Conservation (phyloP, 257 asterid genomes). For the Scutellaria galericulata region DNA sequence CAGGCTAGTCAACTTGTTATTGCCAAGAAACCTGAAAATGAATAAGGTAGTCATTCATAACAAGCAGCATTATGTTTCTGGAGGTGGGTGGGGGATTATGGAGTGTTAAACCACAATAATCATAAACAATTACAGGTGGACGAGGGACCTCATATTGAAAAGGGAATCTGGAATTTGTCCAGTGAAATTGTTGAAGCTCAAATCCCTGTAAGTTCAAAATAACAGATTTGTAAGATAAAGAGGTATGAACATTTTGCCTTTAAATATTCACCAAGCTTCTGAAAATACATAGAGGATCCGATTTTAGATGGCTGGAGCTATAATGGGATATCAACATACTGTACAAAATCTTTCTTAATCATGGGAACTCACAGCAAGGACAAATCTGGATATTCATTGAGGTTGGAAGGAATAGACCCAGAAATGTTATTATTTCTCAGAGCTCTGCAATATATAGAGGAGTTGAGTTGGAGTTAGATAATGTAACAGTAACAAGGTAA, state of each 20-base stretch:
- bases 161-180: slow-evolving; percentile 64
- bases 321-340: not conserved
- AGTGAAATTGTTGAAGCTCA: slow-evolving; percentile 81
- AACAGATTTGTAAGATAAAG: slow-evolving; percentile 10
- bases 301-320: not conserved
- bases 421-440: slow-evolving; percentile 77
- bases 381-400: slow-evolving; percentile 52
- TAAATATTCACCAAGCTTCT: not conserved
- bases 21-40: slow-evolving; percentile 81
- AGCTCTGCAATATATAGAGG: slow-evolving; percentile 44
- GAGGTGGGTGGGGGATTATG: not conserved
- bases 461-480: not conserved
- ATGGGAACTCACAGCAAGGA: slow-evolving; percentile 58
- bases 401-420: slow-evolving; percentile 65
- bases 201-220: slow-evolving; percentile 61
- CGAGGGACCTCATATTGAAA: slow-evolving; percentile 55
- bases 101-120: not conserved
- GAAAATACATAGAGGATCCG: not conserved
- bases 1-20: slow-evolving; percentile 68
- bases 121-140: slow-evolving; percentile 51
- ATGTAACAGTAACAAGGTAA: not conserved
- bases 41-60: not conserved
- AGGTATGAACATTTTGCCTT: not conserved
- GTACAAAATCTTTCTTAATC: slow-evolving; percentile 7
- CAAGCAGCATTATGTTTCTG: not conserved